phyloP scores from a whole-genome alignment of 208 protist genomes.

The Leptomonas seymouri region DNA sequence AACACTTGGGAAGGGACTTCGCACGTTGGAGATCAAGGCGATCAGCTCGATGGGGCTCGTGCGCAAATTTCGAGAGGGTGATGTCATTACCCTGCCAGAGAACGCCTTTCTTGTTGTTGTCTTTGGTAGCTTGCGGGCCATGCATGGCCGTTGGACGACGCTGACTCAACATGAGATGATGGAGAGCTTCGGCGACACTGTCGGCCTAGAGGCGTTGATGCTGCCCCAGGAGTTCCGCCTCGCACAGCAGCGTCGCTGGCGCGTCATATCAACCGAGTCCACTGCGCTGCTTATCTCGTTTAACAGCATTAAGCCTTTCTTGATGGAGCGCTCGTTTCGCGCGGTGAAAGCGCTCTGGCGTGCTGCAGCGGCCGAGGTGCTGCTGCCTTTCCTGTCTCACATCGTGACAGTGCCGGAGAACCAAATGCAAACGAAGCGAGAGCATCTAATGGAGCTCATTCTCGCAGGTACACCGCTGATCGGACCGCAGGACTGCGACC shows the following conservation, averaged over 20 bases:
- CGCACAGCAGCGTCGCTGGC: conserved; percentile 58
- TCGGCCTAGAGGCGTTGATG: conserved; percentile 67
- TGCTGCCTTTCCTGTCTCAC: conserved; percentile 55
- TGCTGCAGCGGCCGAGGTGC: conserved; percentile 67
- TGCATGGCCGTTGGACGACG: conserved; percentile 70
- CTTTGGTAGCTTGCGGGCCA: conserved; percentile 69
- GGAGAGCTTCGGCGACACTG: conserved; percentile 69
- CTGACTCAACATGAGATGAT: conserved; percentile 49
- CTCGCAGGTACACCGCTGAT: conserved; percentile 73
- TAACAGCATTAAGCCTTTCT: conserved; percentile 73
- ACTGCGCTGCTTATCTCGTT: conserved; percentile 76
- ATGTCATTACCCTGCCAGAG: conserved; percentile 63
- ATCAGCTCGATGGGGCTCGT: conserved; percentile 74
- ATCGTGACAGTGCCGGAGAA: conserved; percentile 59
- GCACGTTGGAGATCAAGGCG: conserved; percentile 54
- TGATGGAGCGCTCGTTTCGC: conserved; percentile 73
- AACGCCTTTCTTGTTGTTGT: conserved; percentile 77
- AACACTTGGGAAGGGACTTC: conserved; percentile 62
- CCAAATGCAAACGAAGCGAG: conserved; percentile 51
- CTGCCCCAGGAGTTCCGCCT: conserved; percentile 49
- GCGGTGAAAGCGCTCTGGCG: conserved; percentile 81
- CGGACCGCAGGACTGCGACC: conserved; percentile 63
- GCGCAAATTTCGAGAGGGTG: conserved; percentile 57
- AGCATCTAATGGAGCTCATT: conserved; percentile 57
- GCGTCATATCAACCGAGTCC: conserved; percentile 64